A percentile compares a stretch with the other conserved stretches of the same genome.
These are phyloP conservation scores for Epicoccum sorghinum DNA, from an alignment of 2,329 filamentous ascomycete genomes.

Conservation along the genomic window DNA sequence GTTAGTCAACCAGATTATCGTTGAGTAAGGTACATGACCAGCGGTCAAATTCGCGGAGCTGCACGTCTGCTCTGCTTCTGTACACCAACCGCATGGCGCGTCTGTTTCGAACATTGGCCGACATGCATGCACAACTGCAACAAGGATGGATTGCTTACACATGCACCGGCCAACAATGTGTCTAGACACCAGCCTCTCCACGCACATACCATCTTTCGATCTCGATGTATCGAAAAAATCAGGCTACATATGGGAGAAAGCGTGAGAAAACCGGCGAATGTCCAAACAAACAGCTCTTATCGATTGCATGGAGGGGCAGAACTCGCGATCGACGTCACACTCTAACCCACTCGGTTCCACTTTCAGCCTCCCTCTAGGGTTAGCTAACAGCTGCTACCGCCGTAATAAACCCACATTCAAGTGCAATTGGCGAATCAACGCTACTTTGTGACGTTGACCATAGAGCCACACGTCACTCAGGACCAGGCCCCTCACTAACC, in stretches of 20 bases:
- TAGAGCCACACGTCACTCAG: slow-evolving; percentile 36
- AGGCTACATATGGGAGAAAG: slow-evolving; percentile 10
- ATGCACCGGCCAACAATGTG: neutral
- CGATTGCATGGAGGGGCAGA: slow-evolving; percentile 15
- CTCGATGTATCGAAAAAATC: neutral
- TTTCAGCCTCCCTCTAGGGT: slow-evolving; percentile 24
- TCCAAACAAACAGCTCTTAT: slow-evolving; percentile 16
- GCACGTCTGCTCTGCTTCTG: neutral
- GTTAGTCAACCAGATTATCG: neutral
- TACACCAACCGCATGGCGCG: slow-evolving; percentile 3
- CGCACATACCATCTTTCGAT: neutral
- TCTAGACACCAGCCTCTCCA: neutral
- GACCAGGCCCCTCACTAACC: slow-evolving; percentile 30
- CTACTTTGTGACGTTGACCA: slow-evolving; percentile 15
- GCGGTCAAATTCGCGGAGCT: neutral
- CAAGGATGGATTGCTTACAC: neutral
- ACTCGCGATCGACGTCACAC: slow-evolving; percentile 20
- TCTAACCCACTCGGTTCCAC: slow-evolving; percentile 24
- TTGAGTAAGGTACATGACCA: neutral
- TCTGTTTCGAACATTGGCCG: slow-evolving; percentile 3
- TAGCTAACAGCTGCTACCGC: slow-evolving; percentile 23
- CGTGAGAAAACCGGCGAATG: slow-evolving; percentile 10
- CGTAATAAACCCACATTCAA: slow-evolving; percentile 29
- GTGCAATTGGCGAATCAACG: slow-evolving; percentile 24
- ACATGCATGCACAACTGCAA: neutral